Percentiles rank a stretch among this genome's conserved stretches.
Conservation (phyloP, 2,329 filamentous ascomycete genomes). For the Macrophomina tecta region DNA sequence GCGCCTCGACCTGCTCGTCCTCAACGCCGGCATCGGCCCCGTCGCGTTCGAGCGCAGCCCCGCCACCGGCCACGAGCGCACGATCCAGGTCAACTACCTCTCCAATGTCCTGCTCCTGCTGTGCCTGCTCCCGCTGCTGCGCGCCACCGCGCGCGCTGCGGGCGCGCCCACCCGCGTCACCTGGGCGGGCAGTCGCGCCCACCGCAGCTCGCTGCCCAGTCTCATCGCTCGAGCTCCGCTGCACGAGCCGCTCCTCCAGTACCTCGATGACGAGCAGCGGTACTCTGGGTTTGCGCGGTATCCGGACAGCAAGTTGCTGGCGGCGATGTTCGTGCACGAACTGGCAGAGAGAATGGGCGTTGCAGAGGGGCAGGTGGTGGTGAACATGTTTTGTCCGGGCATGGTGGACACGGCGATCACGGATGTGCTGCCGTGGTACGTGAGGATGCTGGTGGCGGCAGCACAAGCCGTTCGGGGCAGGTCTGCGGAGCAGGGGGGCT, state of each 20-base stretch:
- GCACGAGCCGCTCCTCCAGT: background rate
- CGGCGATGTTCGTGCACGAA: background rate
- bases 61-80: background rate
- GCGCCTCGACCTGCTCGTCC: background rate
- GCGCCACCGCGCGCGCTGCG: background rate
- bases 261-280: background rate
- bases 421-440: constrained; percentile 12
- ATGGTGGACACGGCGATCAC: constrained; percentile 10
- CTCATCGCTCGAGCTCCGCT: background rate
- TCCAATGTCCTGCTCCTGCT: constrained; percentile 3
- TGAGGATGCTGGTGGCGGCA: background rate
- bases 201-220: background rate
- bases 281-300: background rate
- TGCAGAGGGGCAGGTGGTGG: background rate
- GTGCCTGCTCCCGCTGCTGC: background rate
- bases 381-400: constrained; percentile 7
- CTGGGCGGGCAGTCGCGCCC: constrained; percentile 5
- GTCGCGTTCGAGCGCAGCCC: background rate
- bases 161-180: background rate
- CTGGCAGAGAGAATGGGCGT: background rate
- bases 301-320: constrained; percentile 8
- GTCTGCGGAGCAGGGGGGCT: constrained; percentile 1
- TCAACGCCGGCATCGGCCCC: background rate
- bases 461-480: background rate
- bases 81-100: constrained; percentile 5